Evolutionary conservation across 306 rosid genomes (phyloP).

Genomic region (Albizia julibrissin): DNA sequence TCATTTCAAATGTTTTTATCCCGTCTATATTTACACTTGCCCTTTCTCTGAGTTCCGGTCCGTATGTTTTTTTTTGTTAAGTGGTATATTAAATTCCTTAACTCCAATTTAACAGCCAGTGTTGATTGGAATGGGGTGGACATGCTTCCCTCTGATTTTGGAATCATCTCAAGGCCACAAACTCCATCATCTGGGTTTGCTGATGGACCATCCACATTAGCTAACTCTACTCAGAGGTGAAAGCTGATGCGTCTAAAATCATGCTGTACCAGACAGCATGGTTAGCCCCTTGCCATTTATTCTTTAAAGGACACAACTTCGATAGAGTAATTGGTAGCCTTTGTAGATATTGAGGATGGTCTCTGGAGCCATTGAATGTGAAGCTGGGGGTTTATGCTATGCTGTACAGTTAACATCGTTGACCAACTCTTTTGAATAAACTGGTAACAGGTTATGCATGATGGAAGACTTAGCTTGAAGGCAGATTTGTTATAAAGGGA

Average conservation of each 20-base stretch:
- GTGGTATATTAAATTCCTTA: constrained; percentile 42
- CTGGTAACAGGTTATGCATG: constrained; percentile 31
- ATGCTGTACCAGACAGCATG: constrained; percentile 33
- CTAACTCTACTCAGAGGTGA: constrained; percentile 57
- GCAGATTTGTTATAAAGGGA: constrained; percentile 23
- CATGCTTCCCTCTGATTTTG: constrained; percentile 74
- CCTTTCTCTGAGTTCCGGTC: constrained; percentile 1
- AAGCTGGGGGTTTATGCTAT: constrained; percentile 44
- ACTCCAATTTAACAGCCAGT: constrained; percentile 57
- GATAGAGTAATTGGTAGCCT: constrained; percentile 40
- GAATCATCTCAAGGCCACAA: constrained; percentile 50
- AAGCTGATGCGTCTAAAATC: constrained; percentile 24
- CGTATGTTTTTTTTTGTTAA: constrained; percentile 17
- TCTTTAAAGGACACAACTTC: constrained; percentile 26
- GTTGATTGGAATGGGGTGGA: constrained; percentile 79
- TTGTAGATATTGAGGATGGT: constrained; percentile 31
- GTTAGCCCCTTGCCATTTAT: constrained; percentile 36
- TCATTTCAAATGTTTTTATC: constrained; percentile 28
- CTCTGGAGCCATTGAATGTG: constrained; percentile 39
- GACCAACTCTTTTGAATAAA: constrained; percentile 44
- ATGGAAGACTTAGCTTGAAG: constrained; percentile 38
- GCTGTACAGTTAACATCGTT: constrained; percentile 48
- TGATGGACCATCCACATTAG: constrained; percentile 51
- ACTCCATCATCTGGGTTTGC: constrained; percentile 54
- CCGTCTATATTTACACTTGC: constrained; percentile 5